A percentile compares a stretch with the other conserved stretches of the same genome.
These are phyloP conservation scores for Trichoderma koningiopsis DNA, from an alignment of 2,329 filamentous ascomycete species.

Conservation along the genomic window DNA sequence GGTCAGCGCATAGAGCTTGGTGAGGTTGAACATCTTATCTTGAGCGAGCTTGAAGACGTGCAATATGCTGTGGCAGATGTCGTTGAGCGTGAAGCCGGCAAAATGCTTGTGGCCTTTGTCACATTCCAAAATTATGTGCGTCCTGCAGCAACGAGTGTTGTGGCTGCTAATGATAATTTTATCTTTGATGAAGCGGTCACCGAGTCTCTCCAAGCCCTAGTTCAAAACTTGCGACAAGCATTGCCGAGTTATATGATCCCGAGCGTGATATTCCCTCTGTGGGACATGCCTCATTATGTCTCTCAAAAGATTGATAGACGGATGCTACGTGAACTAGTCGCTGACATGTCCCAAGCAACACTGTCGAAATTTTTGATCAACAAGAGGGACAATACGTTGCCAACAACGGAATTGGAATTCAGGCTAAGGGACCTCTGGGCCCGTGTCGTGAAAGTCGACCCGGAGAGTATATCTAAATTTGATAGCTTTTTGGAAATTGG, in stretches of 20 bases:
- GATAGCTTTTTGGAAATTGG: conserved; percentile 46
- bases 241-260: conserved; percentile 27
- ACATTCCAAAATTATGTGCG: conserved; percentile 13
- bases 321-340: background rate
- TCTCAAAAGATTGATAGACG: conserved; percentile 26
- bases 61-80: conserved; percentile 10
- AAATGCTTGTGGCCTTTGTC: conserved; percentile 6
- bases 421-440: conserved; percentile 17
- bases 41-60: background rate
- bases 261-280: conserved; percentile 14
- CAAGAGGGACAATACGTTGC: background rate
- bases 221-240: background rate
- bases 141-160: background rate
- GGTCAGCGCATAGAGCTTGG: conserved; percentile 22
- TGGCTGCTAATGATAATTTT: background rate
- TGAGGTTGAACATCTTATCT: conserved; percentile 16
- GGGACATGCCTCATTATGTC: conserved; percentile 12
- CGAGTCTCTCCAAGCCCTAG: background rate
- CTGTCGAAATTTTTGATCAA: background rate
- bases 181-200: background rate
- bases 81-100: conserved; percentile 18
- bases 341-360: background rate
- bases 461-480: background rate
- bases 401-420: conserved; percentile 8
- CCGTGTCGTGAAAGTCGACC: background rate